Evolutionary conservation across 768 basidiomycete genomes (phyloP).

Genomic region (Boletus rex-veris): DNA sequence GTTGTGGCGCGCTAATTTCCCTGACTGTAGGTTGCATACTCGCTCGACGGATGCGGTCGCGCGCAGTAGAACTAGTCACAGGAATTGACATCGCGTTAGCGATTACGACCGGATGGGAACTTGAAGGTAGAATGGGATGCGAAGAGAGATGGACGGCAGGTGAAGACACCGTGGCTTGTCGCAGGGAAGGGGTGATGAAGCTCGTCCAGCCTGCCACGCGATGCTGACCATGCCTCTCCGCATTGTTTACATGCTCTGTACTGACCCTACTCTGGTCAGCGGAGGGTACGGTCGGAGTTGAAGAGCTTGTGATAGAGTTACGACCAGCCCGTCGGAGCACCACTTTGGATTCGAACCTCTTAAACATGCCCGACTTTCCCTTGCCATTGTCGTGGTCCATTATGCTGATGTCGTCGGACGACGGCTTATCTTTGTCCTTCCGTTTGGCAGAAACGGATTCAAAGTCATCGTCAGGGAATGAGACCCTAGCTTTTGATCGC

Average conservation of each 20-base stretch:
- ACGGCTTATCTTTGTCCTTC: conserved; percentile 39
- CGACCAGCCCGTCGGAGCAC: conserved; percentile 46
- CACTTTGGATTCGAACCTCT: conserved; percentile 47
- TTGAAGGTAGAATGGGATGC: conserved; percentile 51
- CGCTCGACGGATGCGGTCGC: conserved; percentile 42
- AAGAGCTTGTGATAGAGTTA: conserved; percentile 37
- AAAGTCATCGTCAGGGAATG: conserved; percentile 39
- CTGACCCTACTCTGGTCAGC: conserved; percentile 20
- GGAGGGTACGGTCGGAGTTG: conserved; percentile 37
- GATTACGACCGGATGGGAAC: conserved; percentile 45
- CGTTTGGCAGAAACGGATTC: conserved; percentile 43
- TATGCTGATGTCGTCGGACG: conserved; percentile 31
- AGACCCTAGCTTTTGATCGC: conserved; percentile 46
- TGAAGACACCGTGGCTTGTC: conserved; percentile 70
- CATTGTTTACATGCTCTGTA: conserved; percentile 34
- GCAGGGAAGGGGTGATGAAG: conserved; percentile 64
- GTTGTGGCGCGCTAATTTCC: conserved; percentile 42
- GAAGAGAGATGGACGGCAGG: conserved; percentile 67
- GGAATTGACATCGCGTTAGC: conserved; percentile 47
- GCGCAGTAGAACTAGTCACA: conserved; percentile 44
- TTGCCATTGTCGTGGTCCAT: conserved; percentile 36
- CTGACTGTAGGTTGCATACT: conserved; percentile 33
- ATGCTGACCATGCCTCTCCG: conserved; percentile 36
- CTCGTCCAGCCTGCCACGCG: conserved; percentile 53
- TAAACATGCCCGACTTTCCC: conserved; percentile 44